Conservation (phyloP, 2,329 filamentous ascomycete genomes). For the Ceratocystis eucalypticola region DNA sequence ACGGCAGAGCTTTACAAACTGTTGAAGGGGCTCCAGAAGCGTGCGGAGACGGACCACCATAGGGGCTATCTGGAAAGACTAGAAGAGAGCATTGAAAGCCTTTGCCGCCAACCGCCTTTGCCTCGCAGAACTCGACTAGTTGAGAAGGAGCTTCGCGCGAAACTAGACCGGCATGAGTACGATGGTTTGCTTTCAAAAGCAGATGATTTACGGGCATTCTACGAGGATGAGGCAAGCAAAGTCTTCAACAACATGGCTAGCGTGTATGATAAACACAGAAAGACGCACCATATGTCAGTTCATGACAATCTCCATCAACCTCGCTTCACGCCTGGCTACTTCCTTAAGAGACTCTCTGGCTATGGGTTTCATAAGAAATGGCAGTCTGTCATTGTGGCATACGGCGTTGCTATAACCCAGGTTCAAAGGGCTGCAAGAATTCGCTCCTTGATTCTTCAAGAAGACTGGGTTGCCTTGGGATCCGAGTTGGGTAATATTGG, state of each 20-base stretch:
- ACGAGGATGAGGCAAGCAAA: background rate
- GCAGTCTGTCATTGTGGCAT: conserved; percentile 28
- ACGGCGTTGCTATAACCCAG: conserved; percentile 29
- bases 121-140: too few species aligned
- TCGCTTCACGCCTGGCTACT: conserved; percentile 24
- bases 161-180: too few species aligned
- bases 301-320: background rate
- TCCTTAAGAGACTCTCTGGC: conserved; percentile 27
- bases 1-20: too few species aligned
- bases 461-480: conserved; percentile 25
- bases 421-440: conserved; percentile 34
- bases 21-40: too few species aligned
- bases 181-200: too few species aligned
- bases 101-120: too few species aligned
- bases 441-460: conserved; percentile 17
- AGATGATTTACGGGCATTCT: background rate
- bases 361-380: conserved; percentile 26
- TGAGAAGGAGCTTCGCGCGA: too few species aligned
- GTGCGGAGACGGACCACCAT: too few species aligned
- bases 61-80: too few species aligned
- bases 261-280: background rate
- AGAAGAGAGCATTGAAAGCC: too few species aligned
- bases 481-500: conserved; percentile 37
- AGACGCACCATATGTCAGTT: background rate
- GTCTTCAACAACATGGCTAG: background rate